These are phyloP conservation scores for Ceratocystiopsis minuta DNA, from an alignment of 2,329 filamentous ascomycete species.

Conservation along the genomic window DNA sequence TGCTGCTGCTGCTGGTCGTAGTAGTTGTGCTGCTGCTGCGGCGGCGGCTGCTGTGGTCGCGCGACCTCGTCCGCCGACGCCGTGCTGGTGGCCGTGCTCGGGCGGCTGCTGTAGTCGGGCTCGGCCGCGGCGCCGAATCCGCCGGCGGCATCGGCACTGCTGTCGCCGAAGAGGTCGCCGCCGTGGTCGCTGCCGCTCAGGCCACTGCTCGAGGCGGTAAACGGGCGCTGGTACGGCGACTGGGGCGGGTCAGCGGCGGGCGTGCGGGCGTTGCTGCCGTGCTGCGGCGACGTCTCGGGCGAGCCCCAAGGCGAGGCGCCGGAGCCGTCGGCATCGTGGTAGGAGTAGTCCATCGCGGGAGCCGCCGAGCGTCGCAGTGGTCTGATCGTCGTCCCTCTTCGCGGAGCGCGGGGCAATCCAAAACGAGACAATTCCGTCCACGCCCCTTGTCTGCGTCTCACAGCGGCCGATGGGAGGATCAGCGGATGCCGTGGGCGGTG, in stretches of 20 bases:
- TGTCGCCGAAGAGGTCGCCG: slow-evolving; percentile 10
- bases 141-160: slow-evolving; percentile 1
- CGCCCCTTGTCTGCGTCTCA: too few relatives aligned
- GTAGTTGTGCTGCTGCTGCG: slow-evolving; percentile 13
- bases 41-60: slow-evolving; percentile 13
- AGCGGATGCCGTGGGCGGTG: too few relatives aligned
- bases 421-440: too few relatives aligned
- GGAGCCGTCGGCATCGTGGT: slow-evolving; percentile 34
- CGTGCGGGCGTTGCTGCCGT: slow-evolving; percentile 22
- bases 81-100: slow-evolving; percentile 28
- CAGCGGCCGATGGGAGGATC: too few relatives aligned
- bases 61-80: slow-evolving; percentile 23
- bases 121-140: slow-evolving; percentile 19
- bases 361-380: too few relatives aligned
- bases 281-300: slow-evolving; percentile 31
- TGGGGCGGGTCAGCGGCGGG: slow-evolving; percentile 23
- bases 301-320: slow-evolving; percentile 40
- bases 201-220: too few relatives aligned
- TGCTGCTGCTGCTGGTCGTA: slow-evolving; percentile 13
- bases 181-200: slow-evolving; percentile 18
- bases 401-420: too few relatives aligned
- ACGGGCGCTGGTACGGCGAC: slow-evolving; percentile 22
- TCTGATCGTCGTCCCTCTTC: too few relatives aligned
- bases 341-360: slow-evolving; percentile 38
- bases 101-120: slow-evolving; percentile 20